Base-by-base conservation (phyloP, 495 filamentous ascomycete genomes). In the Staphylotrichum longicolle region DNA sequence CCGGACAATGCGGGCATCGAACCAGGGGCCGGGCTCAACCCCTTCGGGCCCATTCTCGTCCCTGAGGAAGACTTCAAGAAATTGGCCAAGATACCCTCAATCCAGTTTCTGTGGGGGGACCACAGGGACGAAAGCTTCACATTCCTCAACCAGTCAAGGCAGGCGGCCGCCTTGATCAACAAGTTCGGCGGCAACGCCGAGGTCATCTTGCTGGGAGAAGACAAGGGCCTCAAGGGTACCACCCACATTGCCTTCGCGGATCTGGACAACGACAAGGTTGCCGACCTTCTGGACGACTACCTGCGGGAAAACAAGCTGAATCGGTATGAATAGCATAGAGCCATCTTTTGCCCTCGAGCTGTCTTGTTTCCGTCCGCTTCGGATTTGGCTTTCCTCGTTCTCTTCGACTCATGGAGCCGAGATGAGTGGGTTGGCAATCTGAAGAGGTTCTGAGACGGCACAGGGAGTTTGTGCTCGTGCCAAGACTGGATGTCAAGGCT, bases 31-130 rank as follows among this genome's bases (percentile, higher is more conserved):
- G 53, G 75, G 62, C 14, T 27, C 15, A 57, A 58, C 47, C 5
- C 45, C 20, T 41, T 77, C 73, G 59, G 77, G 68, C 20, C 77
- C 68, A 27, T 70, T 69, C 33, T 61, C 67, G 44, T 81, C 4
- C 75, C 77, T 6, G 65, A 77, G 9, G 74, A 75, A 54, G 69
- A 74, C 3, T 81, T 80, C 69, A 79, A 79, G 66, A 80, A 79
- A 64, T 63, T 81, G 14, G 73, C 77, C 0, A 74, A 67, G 54
- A 40, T 80, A 1, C 62, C 55, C 33, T 20, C 53, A 5, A 71
- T 81, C n/a, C 78, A 81, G 63, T 79, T 78, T 58, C 69, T 81
- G 8, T 81, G 76, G 72, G 78, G 76, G 1, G 78, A 80, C 35
- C 75, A 81, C 56, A 62, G 76, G 15, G 42, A 65, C n/a, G 74